Evolutionary conservation across 75 land plant species (phyloP), one percentile per base, ranked within the genome.

Genomic region (Picea sitchensis): DNA sequence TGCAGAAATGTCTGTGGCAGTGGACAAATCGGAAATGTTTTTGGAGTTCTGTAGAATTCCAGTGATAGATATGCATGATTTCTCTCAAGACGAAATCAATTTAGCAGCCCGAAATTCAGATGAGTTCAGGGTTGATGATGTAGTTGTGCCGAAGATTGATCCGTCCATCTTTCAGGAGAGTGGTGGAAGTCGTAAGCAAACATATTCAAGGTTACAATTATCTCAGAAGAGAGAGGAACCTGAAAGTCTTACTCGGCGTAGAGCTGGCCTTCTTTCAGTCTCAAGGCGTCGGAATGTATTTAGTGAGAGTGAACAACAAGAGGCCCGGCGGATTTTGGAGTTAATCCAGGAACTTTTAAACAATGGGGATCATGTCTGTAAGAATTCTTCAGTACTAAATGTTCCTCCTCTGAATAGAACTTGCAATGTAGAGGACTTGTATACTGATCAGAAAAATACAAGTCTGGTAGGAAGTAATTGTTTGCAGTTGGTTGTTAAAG

Each of bases 111-210:
- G 21, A 51, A 41, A 65, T 58, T 80, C 58, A 72, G 68, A 38
- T 23, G 74, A 23, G 18, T 41, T 72, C 59, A n/a, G 14, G 9
- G 7, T 41, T 71, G 85, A 84, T 65, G 91, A 86, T 67, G 68
- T 81, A 61, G 82, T 86, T 60, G 75, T 87, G 61, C 89, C 89
- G 44, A 84, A 85, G 65, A 85, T 89, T 81, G 89, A 91, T 79
- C 82, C 84, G 12, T 71, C 90, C 41, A 83, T 88, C 67, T 91
- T 89, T 88, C 91, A 91, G 77, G 93, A 88, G 88, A 86, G 89
- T 81, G 85, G 88, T 64, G 93, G 95, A 32, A 86, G 88, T 86
- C 82, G 87, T 21, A 86, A 83, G 59, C 95, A 91, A 80, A 89
- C 95, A 65, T 93, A 86, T 79, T 81, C 89, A 67, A 91, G 89